phyloP scores from a whole-genome alignment of 768 basidiomycete species.

The Russula foetens region DNA sequence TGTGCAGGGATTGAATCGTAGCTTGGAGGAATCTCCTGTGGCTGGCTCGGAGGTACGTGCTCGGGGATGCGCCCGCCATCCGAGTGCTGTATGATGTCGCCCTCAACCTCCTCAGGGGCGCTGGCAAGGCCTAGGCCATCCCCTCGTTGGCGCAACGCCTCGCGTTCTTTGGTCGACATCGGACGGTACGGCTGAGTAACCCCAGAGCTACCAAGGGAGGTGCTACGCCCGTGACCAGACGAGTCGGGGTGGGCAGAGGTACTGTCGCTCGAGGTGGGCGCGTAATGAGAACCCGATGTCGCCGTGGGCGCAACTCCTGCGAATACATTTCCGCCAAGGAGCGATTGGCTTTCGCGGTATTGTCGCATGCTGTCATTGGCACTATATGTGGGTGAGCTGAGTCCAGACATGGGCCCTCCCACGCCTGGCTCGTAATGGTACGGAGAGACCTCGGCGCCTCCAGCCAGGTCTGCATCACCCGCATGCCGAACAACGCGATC shows the following conservation, averaged over 20 bases:
- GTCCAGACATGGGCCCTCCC: slow-evolving; percentile 20
- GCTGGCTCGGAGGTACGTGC: background rate
- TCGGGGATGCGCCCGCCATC: slow-evolving; percentile 23
- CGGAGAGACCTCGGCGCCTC: slow-evolving; percentile 15
- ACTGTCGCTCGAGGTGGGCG: slow-evolving; percentile 13
- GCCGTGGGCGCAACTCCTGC: slow-evolving; percentile 18
- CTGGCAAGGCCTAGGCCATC: slow-evolving; percentile 23
- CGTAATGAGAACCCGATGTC: slow-evolving; percentile 20
- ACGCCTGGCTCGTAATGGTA: slow-evolving; percentile 21
- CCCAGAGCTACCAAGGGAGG: background rate
- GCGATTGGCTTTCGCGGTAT: slow-evolving; percentile 18
- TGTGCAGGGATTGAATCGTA: slow-evolving; percentile 1
- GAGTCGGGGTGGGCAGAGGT: background rate
- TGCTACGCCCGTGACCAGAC: background rate
- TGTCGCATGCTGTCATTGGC: slow-evolving; percentile 24
- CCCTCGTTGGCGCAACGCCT: slow-evolving; percentile 22
- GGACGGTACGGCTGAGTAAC: slow-evolving; percentile 15
- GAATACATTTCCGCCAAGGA: slow-evolving; percentile 21
- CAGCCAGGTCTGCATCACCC: slow-evolving; percentile 18
- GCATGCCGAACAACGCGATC: slow-evolving; percentile 32
- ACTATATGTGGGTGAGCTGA: background rate
- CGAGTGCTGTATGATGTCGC: slow-evolving; percentile 24
- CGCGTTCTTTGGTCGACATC: slow-evolving; percentile 25
- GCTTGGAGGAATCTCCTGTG: slow-evolving; percentile 21
- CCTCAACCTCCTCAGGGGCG: slow-evolving; percentile 8